Evolutionary conservation across 177 flowering plant genomes (phyloP), one percentile per base, ranked within the genome.

Genomic region (Vitis hybrid): DNA sequence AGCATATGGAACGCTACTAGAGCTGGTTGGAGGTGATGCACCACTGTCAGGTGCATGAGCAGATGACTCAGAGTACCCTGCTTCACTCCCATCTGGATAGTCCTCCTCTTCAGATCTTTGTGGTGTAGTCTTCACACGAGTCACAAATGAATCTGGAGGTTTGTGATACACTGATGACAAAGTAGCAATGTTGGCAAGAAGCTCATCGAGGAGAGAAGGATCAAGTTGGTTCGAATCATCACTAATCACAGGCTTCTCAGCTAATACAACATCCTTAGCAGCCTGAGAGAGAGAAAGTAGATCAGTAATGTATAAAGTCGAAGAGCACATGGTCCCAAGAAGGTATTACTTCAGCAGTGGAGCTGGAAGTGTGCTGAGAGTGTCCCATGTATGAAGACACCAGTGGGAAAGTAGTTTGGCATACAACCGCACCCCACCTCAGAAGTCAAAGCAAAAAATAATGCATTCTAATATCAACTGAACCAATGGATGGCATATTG

Each of bases 161-260:
- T 96, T 96, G 82, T 96, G 99, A 74, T 96, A 96, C 63, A 96
- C 99, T 67, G 99, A 91, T 14, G 98, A 90, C 61, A 93, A 82
- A n/a, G 99, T 93, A 50, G 98, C 97, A 79, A 96, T 90, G 72
- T 96, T 96, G 65, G 97, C 91, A 69, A 96, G 95, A 78, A 96
- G 99, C 82, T 96, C 98, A 74, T 93, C 99, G 65, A 96, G 92
- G 74, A 96, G 93, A 71, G 98, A 84, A n/a, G 95, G 65, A 77
- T 96, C 99, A 62, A 93, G 91, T 79, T 81, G 97, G 82, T 96
- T 96, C 35, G 98, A 96, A 82, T 96, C 99, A 81, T 96, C 99
- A 75, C 84, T 87, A 49, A 96, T 96, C 77, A 96, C 99, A 20
- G 99, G 98, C 84, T 96, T 96, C 87, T 96, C 99, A 71, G 99